These are phyloP conservation scores for Fusarium proliferatum DNA, from an alignment of 2,329 filamentous ascomycete species.

Conservation along the genomic window DNA sequence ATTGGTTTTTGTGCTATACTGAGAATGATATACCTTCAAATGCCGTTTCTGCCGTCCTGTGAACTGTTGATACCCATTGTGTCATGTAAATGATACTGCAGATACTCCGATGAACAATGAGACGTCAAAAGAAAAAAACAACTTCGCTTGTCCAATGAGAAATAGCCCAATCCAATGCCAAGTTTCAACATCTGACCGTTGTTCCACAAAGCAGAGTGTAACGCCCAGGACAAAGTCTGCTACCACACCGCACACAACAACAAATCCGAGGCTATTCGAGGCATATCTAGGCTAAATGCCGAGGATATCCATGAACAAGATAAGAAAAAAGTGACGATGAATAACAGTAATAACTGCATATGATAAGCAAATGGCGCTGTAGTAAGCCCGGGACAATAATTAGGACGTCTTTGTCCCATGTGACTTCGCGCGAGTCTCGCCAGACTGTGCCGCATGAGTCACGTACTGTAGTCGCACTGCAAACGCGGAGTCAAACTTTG, in stretches of 20 bases:
- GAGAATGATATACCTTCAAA: neutral
- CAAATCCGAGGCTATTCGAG: neutral
- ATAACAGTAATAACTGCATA: neutral
- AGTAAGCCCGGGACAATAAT: slow-evolving; percentile 22
- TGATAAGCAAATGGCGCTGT: slow-evolving; percentile 4
- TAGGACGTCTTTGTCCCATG: slow-evolving; percentile 32
- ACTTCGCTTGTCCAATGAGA: neutral
- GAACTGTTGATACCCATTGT: neutral
- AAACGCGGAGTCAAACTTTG: slow-evolving; percentile 16
- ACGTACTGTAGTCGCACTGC: slow-evolving; percentile 25
- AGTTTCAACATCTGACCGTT: neutral
- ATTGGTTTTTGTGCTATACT: neutral
- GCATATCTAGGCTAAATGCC: neutral
- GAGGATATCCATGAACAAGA: neutral
- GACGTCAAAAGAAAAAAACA: neutral
- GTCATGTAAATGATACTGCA: neutral
- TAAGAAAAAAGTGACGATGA: neutral
- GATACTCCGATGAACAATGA: neutral
- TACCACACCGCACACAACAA: neutral
- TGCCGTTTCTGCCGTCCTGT: neutral
- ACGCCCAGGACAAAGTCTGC: neutral
- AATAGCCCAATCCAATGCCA: neutral
- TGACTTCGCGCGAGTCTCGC: slow-evolving; percentile 48
- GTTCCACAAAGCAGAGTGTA: neutral
- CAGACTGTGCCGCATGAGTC: slow-evolving; percentile 41